phyloP scores from a whole-genome alignment of 768 basidiomycete species.

The Kwoniella mangroviensis region DNA sequence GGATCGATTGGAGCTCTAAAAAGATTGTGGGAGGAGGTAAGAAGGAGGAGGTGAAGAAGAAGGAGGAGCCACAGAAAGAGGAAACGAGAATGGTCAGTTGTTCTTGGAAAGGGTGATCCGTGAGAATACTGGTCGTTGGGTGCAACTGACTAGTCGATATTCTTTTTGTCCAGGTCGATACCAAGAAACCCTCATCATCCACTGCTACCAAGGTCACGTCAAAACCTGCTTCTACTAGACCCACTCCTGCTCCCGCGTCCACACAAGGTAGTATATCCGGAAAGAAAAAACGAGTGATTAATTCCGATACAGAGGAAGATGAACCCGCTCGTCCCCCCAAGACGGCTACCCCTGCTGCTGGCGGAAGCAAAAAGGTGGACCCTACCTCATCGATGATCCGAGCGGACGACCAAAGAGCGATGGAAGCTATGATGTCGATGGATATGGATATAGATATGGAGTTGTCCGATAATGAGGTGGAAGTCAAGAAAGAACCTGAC shows the following conservation, averaged over 20 bases:
- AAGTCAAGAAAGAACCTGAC: conserved; percentile 19
- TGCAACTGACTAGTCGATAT: no score
- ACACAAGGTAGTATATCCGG: conserved; percentile 17
- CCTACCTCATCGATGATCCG: conserved; percentile 38
- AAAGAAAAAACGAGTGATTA: conserved; percentile 34
- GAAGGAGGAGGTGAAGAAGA: conserved; percentile 10
- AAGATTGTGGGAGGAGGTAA: conserved; percentile 26
- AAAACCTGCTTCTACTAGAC: background rate
- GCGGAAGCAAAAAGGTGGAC: conserved; percentile 7
- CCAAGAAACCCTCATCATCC: conserved; percentile 9
- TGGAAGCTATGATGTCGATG: conserved; percentile 55
- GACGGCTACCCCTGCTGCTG: conserved; percentile 10
- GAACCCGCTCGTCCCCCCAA: background rate
- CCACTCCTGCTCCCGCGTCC: conserved; percentile 1
- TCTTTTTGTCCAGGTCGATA: conserved; percentile 3
- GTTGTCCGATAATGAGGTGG: conserved; percentile 13
- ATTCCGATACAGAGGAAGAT: conserved; percentile 36
- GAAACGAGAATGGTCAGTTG: conserved; percentile 13
- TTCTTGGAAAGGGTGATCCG: background rate
- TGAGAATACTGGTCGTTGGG: no score
- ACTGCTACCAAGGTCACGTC: background rate
- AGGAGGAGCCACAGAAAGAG: conserved; percentile 5
- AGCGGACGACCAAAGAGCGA: conserved; percentile 43
- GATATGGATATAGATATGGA: conserved; percentile 31
- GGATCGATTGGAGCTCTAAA: conserved; percentile 37